These are phyloP conservation scores for Camelina neglecta DNA, from an alignment of 345 rosid species.

Conservation along the genomic window DNA sequence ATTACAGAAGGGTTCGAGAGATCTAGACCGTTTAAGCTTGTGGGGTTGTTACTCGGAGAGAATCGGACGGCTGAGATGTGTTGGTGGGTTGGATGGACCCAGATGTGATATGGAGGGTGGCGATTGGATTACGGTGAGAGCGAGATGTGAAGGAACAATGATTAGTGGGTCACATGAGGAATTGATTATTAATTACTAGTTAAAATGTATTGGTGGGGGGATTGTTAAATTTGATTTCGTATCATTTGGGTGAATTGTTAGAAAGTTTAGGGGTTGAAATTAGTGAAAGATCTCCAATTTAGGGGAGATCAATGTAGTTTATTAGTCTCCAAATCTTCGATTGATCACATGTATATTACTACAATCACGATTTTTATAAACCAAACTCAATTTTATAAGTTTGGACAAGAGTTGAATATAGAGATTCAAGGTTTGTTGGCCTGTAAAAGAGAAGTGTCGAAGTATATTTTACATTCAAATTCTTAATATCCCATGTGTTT, in stretches of 20 bases:
- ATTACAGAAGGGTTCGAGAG: constrained; percentile 35
- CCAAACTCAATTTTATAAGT: constrained; percentile 8
- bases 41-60: constrained; percentile 45
- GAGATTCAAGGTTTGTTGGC: constrained; percentile 43
- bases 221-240: constrained; percentile 37
- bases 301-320: constrained; percentile 33
- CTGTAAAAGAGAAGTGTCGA: constrained; percentile 26
- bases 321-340: constrained; percentile 18
- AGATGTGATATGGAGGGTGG: constrained; percentile 54
- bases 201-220: constrained; percentile 4
- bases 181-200: constrained; percentile 1
- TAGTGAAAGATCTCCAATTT: constrained; percentile 34
- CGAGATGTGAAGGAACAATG: constrained; percentile 44
- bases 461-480: not conserved
- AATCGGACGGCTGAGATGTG: constrained; percentile 53
- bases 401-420: not conserved
- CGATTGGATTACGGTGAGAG: constrained; percentile 65
- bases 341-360: constrained; percentile 32
- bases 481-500: not conserved
- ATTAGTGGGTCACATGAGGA: constrained; percentile 40
- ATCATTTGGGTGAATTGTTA: constrained; percentile 23
- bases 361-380: not conserved
- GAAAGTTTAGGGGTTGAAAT: constrained; percentile 36
- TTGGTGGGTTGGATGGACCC: constrained; percentile 42
- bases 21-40: constrained; percentile 28